Base-by-base conservation (phyloP, 2,329 filamentous ascomycete species). In the Aspergillus sp. region DNA sequence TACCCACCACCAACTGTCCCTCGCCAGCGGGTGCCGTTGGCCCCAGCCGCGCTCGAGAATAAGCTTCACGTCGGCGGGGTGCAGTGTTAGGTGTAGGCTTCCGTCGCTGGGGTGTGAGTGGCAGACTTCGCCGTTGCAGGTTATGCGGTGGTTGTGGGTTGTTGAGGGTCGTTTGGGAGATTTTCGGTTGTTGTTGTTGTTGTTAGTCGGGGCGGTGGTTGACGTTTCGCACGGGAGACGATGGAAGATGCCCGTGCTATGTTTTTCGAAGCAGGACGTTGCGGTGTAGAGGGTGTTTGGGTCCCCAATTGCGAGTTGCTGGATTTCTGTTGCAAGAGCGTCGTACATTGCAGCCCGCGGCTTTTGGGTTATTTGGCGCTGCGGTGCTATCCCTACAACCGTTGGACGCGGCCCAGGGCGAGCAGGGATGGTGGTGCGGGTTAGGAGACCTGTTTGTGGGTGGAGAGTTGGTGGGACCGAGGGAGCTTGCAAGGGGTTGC, bases 41-140 rank as follows among this genome's bases (percentile, higher is more conserved):
- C 89, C 92, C 91, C 91, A 96, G 2, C 90, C 89, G 60, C 85
- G 86, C 63, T 87, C 82, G 22, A 96, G 76, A 17, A 95, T 82
- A 51, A 88, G 79, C 65, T 81, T 84, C 51, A 89, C 89, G 69
- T 96, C 91, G 42, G 88, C 83, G 0, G 90, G 90, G 68, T 95
- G 90, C 52, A 96, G 80, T 48, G 86, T 90, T 76, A 95, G 80
- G 73, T 96, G 91, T 81, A 95, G 80, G 3, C 86, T 89, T 59
- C 88, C 84, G 63, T 95, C 91, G 22, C 82, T 86, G 48, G 87
- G 84, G 73, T 96, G 91, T 11, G 91, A 85, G 71, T 96, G 91
- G 66, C 85, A 89, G 43, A 96, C 83, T 74, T 96, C 91, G n/a
- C 90, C 90, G 64, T 88, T 84, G 56, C 68, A 71, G 49, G 68